Evolutionary conservation across 73 alveolate species (phyloP).

Genomic region (Paramecium octaurelia): DNA sequence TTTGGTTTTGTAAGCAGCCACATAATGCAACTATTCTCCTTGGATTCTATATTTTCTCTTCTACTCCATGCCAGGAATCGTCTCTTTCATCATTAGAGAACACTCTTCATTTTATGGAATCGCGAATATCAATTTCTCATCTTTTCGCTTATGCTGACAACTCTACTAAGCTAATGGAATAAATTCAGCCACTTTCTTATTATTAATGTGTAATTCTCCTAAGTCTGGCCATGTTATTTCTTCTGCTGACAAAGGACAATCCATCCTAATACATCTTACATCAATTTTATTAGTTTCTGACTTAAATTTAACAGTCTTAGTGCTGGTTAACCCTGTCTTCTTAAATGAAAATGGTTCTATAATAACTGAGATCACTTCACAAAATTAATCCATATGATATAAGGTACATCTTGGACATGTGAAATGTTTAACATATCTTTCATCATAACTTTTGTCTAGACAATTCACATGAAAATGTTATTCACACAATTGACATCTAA

Average conservation of each 20-base stretch:
- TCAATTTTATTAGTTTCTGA: background rate
- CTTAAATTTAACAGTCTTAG: background rate
- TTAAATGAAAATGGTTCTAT: background rate
- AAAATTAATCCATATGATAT: background rate
- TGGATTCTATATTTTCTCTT: background rate
- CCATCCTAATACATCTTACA: conserved; percentile 25
- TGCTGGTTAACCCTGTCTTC: background rate
- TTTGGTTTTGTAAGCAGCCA: background rate
- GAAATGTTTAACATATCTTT: background rate
- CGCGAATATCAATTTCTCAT: background rate
- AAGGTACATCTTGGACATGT: conserved; percentile 32
- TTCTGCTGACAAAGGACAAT: background rate
- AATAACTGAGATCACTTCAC: background rate
- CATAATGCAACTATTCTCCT: background rate
- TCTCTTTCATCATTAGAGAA: background rate
- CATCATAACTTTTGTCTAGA: background rate
- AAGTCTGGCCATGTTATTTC: conserved; percentile 47
- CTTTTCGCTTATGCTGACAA: conserved; percentile 1
- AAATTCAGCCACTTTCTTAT: background rate
- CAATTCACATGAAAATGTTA: background rate
- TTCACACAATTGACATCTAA: background rate
- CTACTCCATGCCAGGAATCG: background rate
- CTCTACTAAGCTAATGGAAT: background rate
- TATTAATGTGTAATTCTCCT: conserved; percentile 16
- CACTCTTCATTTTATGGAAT: background rate